Evolutionary conservation across 2,329 filamentous ascomycete species (phyloP).

Genomic region (Fusarium sp.): DNA sequence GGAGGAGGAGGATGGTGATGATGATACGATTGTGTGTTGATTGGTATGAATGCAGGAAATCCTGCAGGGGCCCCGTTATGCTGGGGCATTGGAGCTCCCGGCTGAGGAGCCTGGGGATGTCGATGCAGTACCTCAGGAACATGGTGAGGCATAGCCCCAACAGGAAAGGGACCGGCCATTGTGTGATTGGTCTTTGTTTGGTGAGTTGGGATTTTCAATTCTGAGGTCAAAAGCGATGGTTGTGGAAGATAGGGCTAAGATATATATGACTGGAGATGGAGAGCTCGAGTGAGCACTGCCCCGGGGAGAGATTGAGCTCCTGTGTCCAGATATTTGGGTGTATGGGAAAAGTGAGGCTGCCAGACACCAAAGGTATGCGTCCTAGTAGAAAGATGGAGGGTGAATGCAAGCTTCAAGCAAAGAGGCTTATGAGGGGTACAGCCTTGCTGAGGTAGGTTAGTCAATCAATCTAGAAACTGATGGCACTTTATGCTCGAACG

Average conservation of each 20-base stretch:
- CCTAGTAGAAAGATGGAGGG: constrained; percentile 35
- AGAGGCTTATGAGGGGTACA: constrained; percentile 20
- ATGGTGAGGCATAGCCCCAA: constrained; percentile 27
- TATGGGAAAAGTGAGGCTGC: constrained; percentile 40
- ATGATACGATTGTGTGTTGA: constrained; percentile 12
- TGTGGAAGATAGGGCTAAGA: constrained; percentile 31
- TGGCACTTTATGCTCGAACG: constrained; percentile 9
- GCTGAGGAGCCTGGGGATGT: constrained; percentile 17
- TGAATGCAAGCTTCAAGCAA: constrained; percentile 23
- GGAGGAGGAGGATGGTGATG: constrained; percentile 42
- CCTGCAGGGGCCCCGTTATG: constrained; percentile 8
- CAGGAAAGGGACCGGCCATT: constrained; percentile 26
- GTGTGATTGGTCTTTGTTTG: constrained; percentile 19
- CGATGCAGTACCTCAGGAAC: constrained; percentile 18
- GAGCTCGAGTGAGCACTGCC: not conserved
- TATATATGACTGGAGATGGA: constrained; percentile 35
- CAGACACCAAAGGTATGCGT: constrained; percentile 36
- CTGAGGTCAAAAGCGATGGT: constrained; percentile 1
- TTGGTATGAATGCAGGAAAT: constrained; percentile 21
- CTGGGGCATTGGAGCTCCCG: constrained; percentile 15
- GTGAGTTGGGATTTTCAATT: constrained; percentile 15
- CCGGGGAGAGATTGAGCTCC: not conserved
- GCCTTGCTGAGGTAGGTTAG: constrained; percentile 15
- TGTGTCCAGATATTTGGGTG: constrained; percentile 5
- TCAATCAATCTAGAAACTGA: not conserved